Evolutionary conservation across 768 basidiomycete species (phyloP), one percentile per base, ranked within the genome.

Genomic region (Gymnopilus junonius): DNA sequence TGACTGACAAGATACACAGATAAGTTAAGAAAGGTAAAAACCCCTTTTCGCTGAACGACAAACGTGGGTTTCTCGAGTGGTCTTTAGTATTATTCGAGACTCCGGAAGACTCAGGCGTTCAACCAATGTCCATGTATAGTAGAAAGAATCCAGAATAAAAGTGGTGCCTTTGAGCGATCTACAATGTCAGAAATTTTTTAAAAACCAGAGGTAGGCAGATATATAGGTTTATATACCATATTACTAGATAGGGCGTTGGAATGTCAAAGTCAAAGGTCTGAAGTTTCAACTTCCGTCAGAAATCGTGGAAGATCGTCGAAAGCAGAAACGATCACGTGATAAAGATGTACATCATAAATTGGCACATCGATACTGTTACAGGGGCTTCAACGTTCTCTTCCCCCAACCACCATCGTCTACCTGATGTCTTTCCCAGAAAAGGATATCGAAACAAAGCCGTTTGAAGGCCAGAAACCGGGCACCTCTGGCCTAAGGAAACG

Each of bases 401-500:
- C 31, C 55, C 55, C 54, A 59, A 45, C 57, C 61, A 59, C 31
- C 43, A 25, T 35, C 37, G 34, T 46, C 39, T 31, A 64, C 32
- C 57, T 27, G 55, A 86, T 85, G 83, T 74, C 82, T 50, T 80
- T 77, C 70, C 62, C 71, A 67, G 76, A 90, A 73, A 84, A 91
- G 77, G 87, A 90, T 68, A 83, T 97, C 55, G 58, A 80, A 29
- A 97, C 95, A 3, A 95, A 90, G 74, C 91, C 94, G 21, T 96
- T 87, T 74, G 92, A 95, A 3, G 95, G 93, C 68, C 94, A 96
- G 80, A 98, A 97, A 77, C 97, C 97, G 23, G 97, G 97, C 63
- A 99, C 97, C 11, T 99, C 97, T 66, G 97, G 97, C 67, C 88
- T 99, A 50, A 86, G 97, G 71, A 99, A 99, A 84, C 87, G 95